phyloP scores from a whole-genome alignment of 352 stramenopile species.

The Pythium utonaiense region DNA sequence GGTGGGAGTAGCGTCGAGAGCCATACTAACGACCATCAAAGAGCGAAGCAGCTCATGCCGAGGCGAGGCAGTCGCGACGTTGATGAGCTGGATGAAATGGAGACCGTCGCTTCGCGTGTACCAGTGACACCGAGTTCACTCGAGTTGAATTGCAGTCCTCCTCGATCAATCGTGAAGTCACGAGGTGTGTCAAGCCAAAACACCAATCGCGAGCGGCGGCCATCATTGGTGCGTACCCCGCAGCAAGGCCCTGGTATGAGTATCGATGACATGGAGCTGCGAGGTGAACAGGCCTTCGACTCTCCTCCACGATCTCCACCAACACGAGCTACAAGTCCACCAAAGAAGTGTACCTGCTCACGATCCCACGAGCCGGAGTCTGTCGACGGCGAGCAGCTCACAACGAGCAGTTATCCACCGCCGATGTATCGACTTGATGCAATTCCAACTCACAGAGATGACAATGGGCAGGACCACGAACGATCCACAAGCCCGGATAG shows the following conservation, averaged over 20 bases:
- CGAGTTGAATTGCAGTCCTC: not conserved
- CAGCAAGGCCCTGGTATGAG: not conserved
- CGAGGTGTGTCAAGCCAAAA: not conserved
- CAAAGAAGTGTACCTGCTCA: conserved; percentile 14
- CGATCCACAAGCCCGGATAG: not conserved
- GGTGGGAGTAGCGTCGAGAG: conserved; percentile 7
- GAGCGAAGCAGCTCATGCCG: not conserved
- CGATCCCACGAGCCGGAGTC: not conserved
- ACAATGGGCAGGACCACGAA: not conserved
- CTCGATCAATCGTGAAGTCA: not conserved
- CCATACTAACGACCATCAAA: not conserved
- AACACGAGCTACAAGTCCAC: not conserved
- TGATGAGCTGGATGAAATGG: not conserved
- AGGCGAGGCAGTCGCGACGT: not conserved
- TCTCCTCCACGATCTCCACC: not conserved
- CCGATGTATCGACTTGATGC: conserved; percentile 12
- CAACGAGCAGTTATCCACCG: conserved; percentile 2
- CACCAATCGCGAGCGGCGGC: not conserved
- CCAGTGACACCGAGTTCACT: not conserved
- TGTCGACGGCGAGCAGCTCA: not conserved
- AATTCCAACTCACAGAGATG: not conserved
- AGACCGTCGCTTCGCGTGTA: conserved; percentile 6
- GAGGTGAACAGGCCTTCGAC: conserved; percentile 6
- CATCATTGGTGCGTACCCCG: not conserved
- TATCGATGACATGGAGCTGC: conserved; percentile 10